These are phyloP conservation scores for Kuraishia borneana DNA, from an alignment of 805 yeast species.

Conservation along the genomic window DNA sequence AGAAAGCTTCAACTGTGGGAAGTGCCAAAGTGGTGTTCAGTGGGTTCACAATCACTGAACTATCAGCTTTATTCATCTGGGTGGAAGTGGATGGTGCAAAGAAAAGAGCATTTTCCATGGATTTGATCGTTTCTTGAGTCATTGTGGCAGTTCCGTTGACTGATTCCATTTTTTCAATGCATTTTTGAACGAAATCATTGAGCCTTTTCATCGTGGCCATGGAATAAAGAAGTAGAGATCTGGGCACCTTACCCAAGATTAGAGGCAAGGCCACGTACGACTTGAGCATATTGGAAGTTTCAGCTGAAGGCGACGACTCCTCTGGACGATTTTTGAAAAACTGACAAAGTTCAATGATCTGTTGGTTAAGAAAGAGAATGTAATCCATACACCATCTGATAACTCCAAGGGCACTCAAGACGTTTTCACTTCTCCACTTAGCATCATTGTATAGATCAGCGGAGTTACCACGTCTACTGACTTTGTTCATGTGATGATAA, in stretches of 20 bases:
- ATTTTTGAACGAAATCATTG: constrained; percentile 42
- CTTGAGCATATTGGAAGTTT: constrained; percentile 5
- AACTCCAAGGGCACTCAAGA: constrained; percentile 60
- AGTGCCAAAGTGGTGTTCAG: constrained; percentile 17
- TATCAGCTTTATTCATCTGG: background rate
- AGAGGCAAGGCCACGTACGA: constrained; percentile 43
- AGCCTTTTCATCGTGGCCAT: constrained; percentile 57
- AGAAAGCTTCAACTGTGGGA: constrained; percentile 43
- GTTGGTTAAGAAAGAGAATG: constrained; percentile 62
- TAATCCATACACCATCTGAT: constrained; percentile 82
- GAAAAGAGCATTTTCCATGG: constrained; percentile 1
- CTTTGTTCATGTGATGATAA: constrained; percentile 50
- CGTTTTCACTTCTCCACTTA: constrained; percentile 46
- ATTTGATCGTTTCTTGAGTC: background rate
- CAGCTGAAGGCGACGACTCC: background rate
- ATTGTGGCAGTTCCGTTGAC: background rate
- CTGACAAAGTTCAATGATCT: constrained; percentile 37
- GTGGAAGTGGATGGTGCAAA: background rate
- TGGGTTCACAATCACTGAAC: constrained; percentile 25
- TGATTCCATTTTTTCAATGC: constrained; percentile 38
- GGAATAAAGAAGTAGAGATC: constrained; percentile 56
- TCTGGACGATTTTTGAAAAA: constrained; percentile 13
- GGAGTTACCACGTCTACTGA: constrained; percentile 40
- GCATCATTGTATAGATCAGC: constrained; percentile 31
- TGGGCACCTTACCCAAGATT: constrained; percentile 56